A percentile compares a stretch with the other conserved stretches of the same genome.
These are phyloP conservation scores for Apophysomyces sp. DNA, from an alignment of 371 early-diverging fungal genomes.

Conservation along the genomic window DNA sequence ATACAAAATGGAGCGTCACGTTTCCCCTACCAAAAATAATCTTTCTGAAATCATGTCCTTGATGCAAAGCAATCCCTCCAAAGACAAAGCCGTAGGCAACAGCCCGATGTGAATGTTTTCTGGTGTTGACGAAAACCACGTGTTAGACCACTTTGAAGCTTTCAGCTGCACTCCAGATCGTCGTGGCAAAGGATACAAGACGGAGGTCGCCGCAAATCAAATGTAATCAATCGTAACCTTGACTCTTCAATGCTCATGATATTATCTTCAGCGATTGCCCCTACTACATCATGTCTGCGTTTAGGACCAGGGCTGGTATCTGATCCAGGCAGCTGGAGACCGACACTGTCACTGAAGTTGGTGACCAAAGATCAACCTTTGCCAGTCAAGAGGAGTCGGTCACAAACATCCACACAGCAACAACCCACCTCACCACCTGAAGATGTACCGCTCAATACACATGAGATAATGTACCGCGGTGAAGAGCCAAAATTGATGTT, in stretches of 20 bases:
- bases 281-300: conserved; percentile 1
- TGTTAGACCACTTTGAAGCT: neutral
- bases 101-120: neutral
- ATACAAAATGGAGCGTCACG: neutral
- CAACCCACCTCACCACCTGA: neutral
- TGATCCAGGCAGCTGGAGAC: conserved; percentile 20
- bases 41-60: neutral
- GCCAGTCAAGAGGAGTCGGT: neutral
- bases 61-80: neutral
- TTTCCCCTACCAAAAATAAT: neutral
- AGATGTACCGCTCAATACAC: conserved; percentile 18
- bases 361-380: conserved; percentile 24
- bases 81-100: neutral
- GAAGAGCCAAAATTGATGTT: conserved; percentile 50
- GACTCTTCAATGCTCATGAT: neutral
- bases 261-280: neutral
- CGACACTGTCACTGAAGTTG: conserved; percentile 20
- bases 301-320: conserved; percentile 5
- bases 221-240: neutral
- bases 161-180: neutral
- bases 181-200: neutral
- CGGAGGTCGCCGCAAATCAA: neutral
- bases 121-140: neutral
- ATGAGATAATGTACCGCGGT: conserved; percentile 29
- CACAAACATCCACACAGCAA: neutral